phyloP scores from a whole-genome alignment of 1,284 basidiomycete species.

The Cutaneotrichosporon cutaneum region DNA sequence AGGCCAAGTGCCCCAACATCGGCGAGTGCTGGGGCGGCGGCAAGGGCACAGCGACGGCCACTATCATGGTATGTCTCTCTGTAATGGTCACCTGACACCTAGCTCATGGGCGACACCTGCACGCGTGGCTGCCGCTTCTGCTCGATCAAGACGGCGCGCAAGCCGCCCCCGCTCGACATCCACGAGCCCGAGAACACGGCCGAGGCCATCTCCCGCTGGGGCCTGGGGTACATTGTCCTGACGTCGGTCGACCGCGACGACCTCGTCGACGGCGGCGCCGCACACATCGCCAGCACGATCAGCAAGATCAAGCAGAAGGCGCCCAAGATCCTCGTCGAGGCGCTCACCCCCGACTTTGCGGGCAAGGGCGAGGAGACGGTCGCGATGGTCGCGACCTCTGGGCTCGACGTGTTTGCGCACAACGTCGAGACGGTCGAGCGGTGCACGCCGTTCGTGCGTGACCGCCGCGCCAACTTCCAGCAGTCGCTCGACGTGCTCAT shows the following conservation, averaged over 20 bases:
- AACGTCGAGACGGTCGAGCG: constrained; percentile 95
- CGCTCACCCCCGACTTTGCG: constrained; percentile 91
- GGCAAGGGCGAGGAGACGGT: constrained; percentile 70
- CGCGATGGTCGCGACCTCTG: constrained; percentile 80
- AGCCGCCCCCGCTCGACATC: constrained; percentile 86
- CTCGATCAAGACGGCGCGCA: constrained; percentile 88
- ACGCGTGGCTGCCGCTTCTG: constrained; percentile 98
- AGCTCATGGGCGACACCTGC: constrained; percentile 99
- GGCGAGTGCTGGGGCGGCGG: constrained; percentile 99
- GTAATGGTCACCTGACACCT: constrained; percentile 2
- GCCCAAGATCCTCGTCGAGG: constrained; percentile 93
- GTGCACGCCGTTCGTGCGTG: constrained; percentile 90
- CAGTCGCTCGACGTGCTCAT: constrained; percentile 83
- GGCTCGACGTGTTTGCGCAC: constrained; percentile 96
- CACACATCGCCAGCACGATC: constrained; percentile 94
- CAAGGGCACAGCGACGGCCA: constrained; percentile 87
- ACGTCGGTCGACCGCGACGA: constrained; percentile 98
- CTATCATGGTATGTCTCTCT: constrained; percentile 73
- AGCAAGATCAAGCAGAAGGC: constrained; percentile 94
- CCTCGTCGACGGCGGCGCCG: constrained; percentile 84
- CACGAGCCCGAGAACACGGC: constrained; percentile 99
- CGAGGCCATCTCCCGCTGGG: constrained; percentile 97
- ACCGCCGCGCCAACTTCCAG: constrained; percentile 88
- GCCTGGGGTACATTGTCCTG: constrained; percentile 95
- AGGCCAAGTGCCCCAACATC: constrained; percentile 98